Conservation (phyloP, 306 rosid genomes). For the Inga laurina region DNA sequence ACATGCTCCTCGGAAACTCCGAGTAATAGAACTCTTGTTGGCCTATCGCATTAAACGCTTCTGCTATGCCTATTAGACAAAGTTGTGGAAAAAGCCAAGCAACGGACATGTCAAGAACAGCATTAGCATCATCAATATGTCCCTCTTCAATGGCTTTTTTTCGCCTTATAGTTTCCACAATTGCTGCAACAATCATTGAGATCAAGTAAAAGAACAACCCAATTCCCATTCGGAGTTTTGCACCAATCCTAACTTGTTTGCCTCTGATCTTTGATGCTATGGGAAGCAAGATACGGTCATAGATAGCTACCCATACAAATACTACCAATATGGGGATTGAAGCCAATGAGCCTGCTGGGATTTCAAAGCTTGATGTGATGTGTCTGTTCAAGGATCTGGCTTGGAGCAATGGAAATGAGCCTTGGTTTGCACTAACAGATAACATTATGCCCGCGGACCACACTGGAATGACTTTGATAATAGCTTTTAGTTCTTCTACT, state of each 20-base stretch:
- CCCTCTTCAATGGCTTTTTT: constrained; percentile 49
- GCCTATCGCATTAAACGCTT: constrained; percentile 66
- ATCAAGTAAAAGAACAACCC: constrained; percentile 48
- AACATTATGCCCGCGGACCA: constrained; percentile 72
- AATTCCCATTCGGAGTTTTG: constrained; percentile 62
- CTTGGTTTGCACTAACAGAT: constrained; percentile 52
- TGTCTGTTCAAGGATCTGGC: constrained; percentile 64
- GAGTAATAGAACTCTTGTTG: constrained; percentile 72
- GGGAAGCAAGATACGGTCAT: constrained; percentile 59
- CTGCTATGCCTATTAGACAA: constrained; percentile 60
- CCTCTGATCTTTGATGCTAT: constrained; percentile 61
- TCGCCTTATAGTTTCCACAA: constrained; percentile 48
- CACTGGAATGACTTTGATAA: constrained; percentile 59
- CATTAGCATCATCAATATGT: constrained; percentile 28
- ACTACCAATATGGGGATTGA: constrained; percentile 41
- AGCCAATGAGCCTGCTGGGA: constrained; percentile 63
- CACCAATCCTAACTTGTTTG: constrained; percentile 43
- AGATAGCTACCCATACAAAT: constrained; percentile 52
- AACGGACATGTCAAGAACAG: constrained; percentile 60
- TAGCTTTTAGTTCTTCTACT: constrained; percentile 72
- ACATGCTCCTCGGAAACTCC: constrained; percentile 66
- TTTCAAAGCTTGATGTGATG: constrained; percentile 47
- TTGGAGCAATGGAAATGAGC: constrained; percentile 63
- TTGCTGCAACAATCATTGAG: constrained; percentile 45
- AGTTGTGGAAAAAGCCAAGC: constrained; percentile 65